Evolutionary conservation across 306 rosid genomes (phyloP), one percentile per base, ranked within the genome.

Genomic region (Lathyrus sativus): DNA sequence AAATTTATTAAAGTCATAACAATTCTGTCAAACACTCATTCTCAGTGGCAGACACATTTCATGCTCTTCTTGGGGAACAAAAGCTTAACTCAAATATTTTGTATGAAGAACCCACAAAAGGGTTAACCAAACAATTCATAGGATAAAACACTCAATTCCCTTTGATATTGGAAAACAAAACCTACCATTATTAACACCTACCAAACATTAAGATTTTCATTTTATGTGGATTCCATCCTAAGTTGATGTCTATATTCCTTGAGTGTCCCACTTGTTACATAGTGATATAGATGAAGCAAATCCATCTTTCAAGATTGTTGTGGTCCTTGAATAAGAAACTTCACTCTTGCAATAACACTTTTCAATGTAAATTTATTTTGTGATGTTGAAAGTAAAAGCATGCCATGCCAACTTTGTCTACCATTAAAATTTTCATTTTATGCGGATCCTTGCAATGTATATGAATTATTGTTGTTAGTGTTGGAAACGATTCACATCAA

Each of bases 11-110:
- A 19, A 19, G 22, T 19, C 22, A 19, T 19, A 19, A 19, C 22
- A 19, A 19, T 19, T 19, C 22, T 19, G 22, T 19, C 22, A 19
- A 19, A 26, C 96, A 84, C 54, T 88, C 98, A 5, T 62, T 78
- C 59, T 86, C 95, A 0, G 92, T 86, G 62, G 96, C 89, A 6
- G 95, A 86, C 76, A 81, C 95, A 19, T 89, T 92, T 72, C 91
- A 87, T 6, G 98, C 96, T 28, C 84, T 89, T 73, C 95, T 92
- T 8, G 88, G 92, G 24, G 93, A 89, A 68, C 72, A 38, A 92
- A 19, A 19, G 22, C 22, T 19, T 81, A 48, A 89, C 80, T 93
- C 93, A 51, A 85, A 83, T 59, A 75, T 83, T 51, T 80, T 92
- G 79, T 79, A 88, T 44, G 91, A 89, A 63, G 93, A 92, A 80